These are phyloP conservation scores for Talaromyces proteolyticus DNA, from an alignment of 495 filamentous ascomycete genomes.

Conservation along the genomic window DNA sequence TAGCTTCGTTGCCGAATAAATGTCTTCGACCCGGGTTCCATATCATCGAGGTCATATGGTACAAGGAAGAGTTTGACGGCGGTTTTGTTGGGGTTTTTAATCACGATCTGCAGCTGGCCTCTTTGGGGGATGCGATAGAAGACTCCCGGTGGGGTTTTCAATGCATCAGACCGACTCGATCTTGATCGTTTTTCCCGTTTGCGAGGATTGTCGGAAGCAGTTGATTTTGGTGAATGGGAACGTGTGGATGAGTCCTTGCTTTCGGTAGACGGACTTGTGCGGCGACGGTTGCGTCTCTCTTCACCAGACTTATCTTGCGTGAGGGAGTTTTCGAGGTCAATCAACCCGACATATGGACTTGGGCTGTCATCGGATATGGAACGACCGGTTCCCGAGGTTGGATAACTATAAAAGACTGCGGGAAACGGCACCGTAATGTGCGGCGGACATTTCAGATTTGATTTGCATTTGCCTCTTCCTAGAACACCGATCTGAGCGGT, in stretches of 20 bases:
- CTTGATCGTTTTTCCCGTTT: slow-evolving; percentile 48
- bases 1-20: slow-evolving; percentile 95
- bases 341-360: slow-evolving; percentile 91
- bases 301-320: slow-evolving; percentile 36
- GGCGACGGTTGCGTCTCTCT: slow-evolving; percentile 36
- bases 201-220: slow-evolving; percentile 10
- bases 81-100: slow-evolving; percentile 95
- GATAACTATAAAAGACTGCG: slow-evolving; percentile 94
- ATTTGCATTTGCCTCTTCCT: slow-evolving; percentile 84
- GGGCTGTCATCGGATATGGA: slow-evolving; percentile 70
- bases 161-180: slow-evolving; percentile 60
- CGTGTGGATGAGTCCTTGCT: slow-evolving; percentile 12
- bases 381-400: slow-evolving; percentile 54
- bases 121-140: slow-evolving; percentile 93
- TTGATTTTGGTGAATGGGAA: slow-evolving; percentile 5
- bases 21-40: slow-evolving; percentile 93
- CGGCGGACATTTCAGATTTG: slow-evolving; percentile 76
- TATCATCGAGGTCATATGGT: slow-evolving; percentile 91
- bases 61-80: slow-evolving; percentile 93
- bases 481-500: slow-evolving; percentile 93
- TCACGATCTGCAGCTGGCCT: slow-evolving; percentile 93
- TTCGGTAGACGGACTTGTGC: slow-evolving; percentile 35
- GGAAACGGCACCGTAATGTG: slow-evolving; percentile 93
- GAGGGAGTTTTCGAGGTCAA: slow-evolving; percentile 83
- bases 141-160: slow-evolving; percentile 70